A percentile compares a stretch with the other conserved stretches of the same genome.
These are phyloP conservation scores for Ogataea pilisensis DNA, from an alignment of 805 yeast species.

Conservation along the genomic window DNA sequence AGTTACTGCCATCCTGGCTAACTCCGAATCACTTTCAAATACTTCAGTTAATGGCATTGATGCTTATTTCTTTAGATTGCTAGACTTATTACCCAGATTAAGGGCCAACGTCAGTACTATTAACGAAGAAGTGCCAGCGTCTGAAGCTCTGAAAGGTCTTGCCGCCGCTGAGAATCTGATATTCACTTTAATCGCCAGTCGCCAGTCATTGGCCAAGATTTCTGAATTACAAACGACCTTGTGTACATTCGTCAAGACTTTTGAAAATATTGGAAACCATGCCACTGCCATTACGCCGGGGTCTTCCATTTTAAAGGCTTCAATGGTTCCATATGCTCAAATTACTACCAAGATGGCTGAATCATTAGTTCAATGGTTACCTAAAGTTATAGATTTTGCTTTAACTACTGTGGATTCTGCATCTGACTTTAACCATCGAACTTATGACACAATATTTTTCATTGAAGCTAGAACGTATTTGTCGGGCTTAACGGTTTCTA, in stretches of 20 bases:
- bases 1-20: constrained; percentile 58
- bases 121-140: constrained; percentile 69
- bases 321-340: constrained; percentile 1
- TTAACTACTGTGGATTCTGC: constrained; percentile 12
- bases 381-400: constrained; percentile 36
- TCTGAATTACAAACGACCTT: constrained; percentile 12
- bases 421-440: constrained; percentile 3
- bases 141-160: constrained; percentile 71
- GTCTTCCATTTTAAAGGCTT: constrained; percentile 2
- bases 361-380: constrained; percentile 29
- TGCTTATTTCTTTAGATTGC: constrained; percentile 57
- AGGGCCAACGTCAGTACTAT: constrained; percentile 58
- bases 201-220: constrained; percentile 43
- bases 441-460: constrained; percentile 13
- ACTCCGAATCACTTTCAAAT: constrained; percentile 41
- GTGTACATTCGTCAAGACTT: constrained; percentile 3
- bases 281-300: neutral
- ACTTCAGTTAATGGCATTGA: constrained; percentile 40
- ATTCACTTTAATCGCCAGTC: constrained; percentile 48
- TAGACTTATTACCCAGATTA: constrained; percentile 79
- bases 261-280: constrained; percentile 1
- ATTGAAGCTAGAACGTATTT: constrained; percentile 26
- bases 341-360: constrained; percentile 1
- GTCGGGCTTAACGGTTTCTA: constrained; percentile 2
- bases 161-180: constrained; percentile 73